These are phyloP conservation scores for Fusarium temperatum DNA, from an alignment of 2,329 filamentous ascomycete genomes.

Conservation along the genomic window DNA sequence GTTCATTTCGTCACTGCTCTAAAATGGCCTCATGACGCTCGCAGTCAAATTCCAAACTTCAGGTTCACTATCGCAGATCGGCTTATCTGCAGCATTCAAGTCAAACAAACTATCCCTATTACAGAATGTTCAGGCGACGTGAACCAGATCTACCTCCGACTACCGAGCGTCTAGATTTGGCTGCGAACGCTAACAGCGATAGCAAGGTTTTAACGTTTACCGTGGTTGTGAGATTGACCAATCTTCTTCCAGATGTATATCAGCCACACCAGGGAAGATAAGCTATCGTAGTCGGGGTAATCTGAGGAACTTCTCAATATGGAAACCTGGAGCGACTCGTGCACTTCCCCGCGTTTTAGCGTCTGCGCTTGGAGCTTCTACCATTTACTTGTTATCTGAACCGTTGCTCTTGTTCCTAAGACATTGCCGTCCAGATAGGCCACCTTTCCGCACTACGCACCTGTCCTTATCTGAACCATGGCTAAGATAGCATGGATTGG, in stretches of 20 bases:
- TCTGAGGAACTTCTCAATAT: neutral
- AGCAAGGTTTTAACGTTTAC: neutral
- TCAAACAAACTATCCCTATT: neutral
- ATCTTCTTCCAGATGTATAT: neutral
- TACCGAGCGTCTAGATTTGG: neutral
- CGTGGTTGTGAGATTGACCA: neutral
- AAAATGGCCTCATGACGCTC: neutral
- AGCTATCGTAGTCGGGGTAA: neutral
- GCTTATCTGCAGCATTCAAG: neutral
- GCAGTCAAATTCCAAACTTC: rapidly evolving
- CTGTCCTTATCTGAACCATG: neutral
- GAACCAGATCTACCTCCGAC: neutral
- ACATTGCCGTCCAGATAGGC: rapidly evolving
- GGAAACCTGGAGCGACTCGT: neutral
- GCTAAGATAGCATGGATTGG: no score
- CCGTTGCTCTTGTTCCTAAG: neutral
- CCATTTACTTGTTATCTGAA: neutral
- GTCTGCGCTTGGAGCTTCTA: neutral
- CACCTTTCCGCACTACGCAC: neutral
- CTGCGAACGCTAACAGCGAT: neutral
- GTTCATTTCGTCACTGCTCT: neutral
- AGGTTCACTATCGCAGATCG: neutral
- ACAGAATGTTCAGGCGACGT: neutral
- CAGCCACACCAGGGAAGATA: neutral
- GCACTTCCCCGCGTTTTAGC: neutral